Conservation (phyloP, 129 eudicot species). For the Pittosporum tobira region DNA sequence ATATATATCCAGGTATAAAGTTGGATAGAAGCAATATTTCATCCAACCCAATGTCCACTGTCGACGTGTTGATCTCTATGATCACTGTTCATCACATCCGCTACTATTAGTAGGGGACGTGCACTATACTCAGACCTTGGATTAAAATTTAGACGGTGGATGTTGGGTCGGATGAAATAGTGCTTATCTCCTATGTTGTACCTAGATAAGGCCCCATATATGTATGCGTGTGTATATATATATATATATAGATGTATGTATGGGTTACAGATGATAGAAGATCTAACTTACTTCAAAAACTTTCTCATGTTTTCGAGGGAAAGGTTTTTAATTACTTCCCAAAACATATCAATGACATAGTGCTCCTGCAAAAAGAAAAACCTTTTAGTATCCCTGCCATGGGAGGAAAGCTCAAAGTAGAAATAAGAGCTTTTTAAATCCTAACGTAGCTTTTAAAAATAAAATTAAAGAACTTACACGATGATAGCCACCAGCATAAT, state of each 20-base stretch:
- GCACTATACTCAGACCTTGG: too few species aligned
- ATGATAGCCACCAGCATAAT: conserved; percentile 90
- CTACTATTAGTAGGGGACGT: too few species aligned
- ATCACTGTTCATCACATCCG: too few species aligned
- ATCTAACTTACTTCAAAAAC: conserved; percentile 73
- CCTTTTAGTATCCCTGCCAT: conserved; percentile 11
- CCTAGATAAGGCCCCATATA: too few species aligned
- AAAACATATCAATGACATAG: conserved; percentile 90
- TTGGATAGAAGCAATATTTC: too few species aligned
- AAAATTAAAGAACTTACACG: conserved; percentile 44
- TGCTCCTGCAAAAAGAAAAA: conserved; percentile 66
- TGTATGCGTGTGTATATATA: too few species aligned
- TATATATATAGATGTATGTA: neutral
- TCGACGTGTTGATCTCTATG: too few species aligned
- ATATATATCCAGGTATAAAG: too few species aligned
- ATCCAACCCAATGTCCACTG: too few species aligned
- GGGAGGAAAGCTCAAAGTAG: neutral
- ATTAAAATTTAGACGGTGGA: too few species aligned
- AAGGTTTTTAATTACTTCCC: conserved; percentile 75
- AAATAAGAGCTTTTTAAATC: neutral
- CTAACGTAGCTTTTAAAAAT: neutral
- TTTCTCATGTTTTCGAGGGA: conserved; percentile 73
- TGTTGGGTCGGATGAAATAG: too few species aligned
- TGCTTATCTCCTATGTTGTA: too few species aligned
- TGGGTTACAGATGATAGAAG: neutral